Evolutionary conservation across 371 early-diverging fungal genomes (phyloP).

Genomic region (Fennellomyces sp.): DNA sequence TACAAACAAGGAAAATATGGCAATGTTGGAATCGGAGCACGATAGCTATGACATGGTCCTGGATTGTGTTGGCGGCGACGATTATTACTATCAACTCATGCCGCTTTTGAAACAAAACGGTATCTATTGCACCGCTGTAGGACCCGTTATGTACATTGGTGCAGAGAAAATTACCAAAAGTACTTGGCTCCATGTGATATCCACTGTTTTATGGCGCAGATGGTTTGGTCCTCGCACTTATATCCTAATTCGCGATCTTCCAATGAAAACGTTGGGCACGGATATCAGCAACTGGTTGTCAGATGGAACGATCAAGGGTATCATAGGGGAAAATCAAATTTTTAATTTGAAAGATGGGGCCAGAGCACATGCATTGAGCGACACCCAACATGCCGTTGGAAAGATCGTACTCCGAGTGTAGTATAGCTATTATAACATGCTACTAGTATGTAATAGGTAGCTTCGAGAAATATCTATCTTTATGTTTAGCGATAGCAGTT

Average conservation of each 20-base stretch:
- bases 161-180: conserved; percentile 4
- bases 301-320: conserved; percentile 7
- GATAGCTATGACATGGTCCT: conserved; percentile 43
- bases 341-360: conserved; percentile 35
- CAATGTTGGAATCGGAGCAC: conserved; percentile 10
- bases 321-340: conserved; percentile 8
- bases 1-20: conserved; percentile 31
- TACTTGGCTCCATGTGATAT: no score
- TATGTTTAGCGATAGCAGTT: no score
- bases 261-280: background rate
- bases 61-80: conserved; percentile 58
- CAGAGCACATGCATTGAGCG: conserved; percentile 40
- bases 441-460: no score
- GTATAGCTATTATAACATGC: no score
- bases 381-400: conserved; percentile 46
- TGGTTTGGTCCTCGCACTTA: conserved; percentile 19
- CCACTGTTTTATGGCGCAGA: no score
- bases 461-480: no score
- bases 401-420: conserved; percentile 51
- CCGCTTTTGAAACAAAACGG: conserved; percentile 35
- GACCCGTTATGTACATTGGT: conserved; percentile 29
- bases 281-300: conserved; percentile 1
- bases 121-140: conserved; percentile 45
- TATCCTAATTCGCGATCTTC: conserved; percentile 4
- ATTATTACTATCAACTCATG: conserved; percentile 32